phyloP scores from a whole-genome alignment of 2,329 filamentous ascomycete genomes.

The Trichoderma pleuroti region DNA sequence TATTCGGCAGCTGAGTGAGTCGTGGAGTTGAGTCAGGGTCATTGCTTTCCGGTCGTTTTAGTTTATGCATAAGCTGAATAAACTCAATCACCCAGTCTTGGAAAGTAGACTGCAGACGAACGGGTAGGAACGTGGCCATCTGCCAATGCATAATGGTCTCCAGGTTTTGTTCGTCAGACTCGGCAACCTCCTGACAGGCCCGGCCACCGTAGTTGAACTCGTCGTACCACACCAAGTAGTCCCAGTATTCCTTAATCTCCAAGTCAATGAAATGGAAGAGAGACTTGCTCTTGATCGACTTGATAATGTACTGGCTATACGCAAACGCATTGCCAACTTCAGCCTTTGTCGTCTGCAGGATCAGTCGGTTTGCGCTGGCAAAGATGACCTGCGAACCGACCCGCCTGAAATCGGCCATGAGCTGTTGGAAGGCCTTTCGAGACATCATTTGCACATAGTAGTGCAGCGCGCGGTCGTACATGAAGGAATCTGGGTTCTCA shows the following conservation, averaged over 20 bases:
- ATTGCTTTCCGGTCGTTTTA: constrained; percentile 65
- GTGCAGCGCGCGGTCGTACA: constrained; percentile 91
- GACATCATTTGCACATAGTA: constrained; percentile 99
- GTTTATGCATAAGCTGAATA: constrained; percentile 84
- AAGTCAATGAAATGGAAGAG: constrained; percentile 97
- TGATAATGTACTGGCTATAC: constrained; percentile 96
- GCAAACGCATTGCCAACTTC: constrained; percentile 96
- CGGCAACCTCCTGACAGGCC: constrained; percentile 77
- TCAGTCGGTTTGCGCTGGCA: constrained; percentile 80
- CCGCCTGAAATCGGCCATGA: constrained; percentile 93
- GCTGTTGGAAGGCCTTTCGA: constrained; percentile 90
- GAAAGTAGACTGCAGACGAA: constrained; percentile 77
- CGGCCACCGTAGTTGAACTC: constrained; percentile 98
- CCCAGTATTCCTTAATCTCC: constrained; percentile 98
- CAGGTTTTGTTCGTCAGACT: constrained; percentile 67
- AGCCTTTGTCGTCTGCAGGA: constrained; percentile 92
- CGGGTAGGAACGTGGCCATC: constrained; percentile 81
- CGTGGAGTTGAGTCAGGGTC: constrained; percentile 51
- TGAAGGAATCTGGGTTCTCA: constrained; percentile 84
- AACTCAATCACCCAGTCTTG: constrained; percentile 93
- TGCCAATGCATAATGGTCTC: constrained; percentile 99
- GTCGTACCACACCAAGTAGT: constrained; percentile 98
- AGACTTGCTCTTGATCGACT: constrained; percentile 92
- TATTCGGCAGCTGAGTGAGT: constrained; percentile 57
- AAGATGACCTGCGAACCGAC: constrained; percentile 97